These are phyloP conservation scores for Scheffersomyces titani DNA, from an alignment of 1,139 yeast species.

Conservation along the genomic window DNA sequence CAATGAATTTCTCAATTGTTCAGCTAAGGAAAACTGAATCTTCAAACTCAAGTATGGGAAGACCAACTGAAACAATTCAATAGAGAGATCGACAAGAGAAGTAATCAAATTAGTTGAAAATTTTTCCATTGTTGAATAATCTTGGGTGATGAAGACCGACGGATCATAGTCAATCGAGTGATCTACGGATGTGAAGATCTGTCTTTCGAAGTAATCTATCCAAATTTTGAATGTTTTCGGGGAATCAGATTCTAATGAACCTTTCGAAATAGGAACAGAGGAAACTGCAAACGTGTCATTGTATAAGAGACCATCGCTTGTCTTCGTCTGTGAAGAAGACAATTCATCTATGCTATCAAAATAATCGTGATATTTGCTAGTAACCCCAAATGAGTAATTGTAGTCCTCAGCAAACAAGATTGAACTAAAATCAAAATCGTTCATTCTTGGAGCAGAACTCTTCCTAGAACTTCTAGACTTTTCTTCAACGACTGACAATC, in stretches of 20 bases:
- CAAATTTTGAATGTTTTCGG: conserved; percentile 18
- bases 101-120: conserved; percentile 41
- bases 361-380: conserved; percentile 31
- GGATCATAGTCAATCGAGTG: conserved; percentile 40
- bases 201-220: conserved; percentile 35
- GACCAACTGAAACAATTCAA: conserved; percentile 70
- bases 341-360: conserved; percentile 28
- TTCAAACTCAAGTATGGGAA: conserved; percentile 77
- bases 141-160: conserved; percentile 24
- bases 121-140: conserved; percentile 25
- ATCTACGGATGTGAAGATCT: conserved; percentile 24
- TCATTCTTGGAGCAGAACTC: conserved; percentile 9
- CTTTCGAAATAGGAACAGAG: conserved; percentile 1
- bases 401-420: conserved; percentile 35
- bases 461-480: conserved; percentile 25
- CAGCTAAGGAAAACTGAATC: conserved; percentile 83
- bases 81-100: conserved; percentile 71
- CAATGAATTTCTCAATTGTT: conserved; percentile 64
- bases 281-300: background rate
- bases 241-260: conserved; percentile 6
- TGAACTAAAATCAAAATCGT: conserved; percentile 24
- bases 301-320: background rate
- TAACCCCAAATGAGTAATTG: conserved; percentile 40
- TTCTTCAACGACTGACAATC: conserved; percentile 22
- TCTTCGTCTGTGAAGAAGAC: conserved; percentile 17